Conservation (phyloP, 108 stramenopile genomes). For the Cylindrotheca fusiformis region DNA sequence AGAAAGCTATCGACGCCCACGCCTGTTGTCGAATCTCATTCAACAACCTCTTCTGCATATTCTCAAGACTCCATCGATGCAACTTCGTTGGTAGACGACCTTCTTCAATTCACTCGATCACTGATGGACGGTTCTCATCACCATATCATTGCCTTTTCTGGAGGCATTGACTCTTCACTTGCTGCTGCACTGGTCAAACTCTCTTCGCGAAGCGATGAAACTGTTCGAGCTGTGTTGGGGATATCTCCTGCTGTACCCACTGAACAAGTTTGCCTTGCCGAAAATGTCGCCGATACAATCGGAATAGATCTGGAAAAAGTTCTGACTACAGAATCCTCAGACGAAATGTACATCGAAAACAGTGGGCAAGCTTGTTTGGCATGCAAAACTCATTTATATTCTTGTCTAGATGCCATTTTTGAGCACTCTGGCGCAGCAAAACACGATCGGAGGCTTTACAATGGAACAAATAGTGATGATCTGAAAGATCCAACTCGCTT, state of each 20-base stretch:
- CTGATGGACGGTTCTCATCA: conserved; percentile 15
- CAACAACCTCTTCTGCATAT: background rate
- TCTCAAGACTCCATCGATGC: conserved; percentile 6
- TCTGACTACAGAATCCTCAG: conserved; percentile 72
- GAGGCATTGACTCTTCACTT: conserved; percentile 91
- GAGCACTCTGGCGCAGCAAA: conserved; percentile 10
- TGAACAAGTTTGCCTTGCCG: conserved; percentile 70
- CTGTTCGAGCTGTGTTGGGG: conserved; percentile 80
- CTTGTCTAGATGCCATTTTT: conserved; percentile 35
- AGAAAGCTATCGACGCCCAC: no score
- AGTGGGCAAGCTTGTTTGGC: conserved; percentile 88
- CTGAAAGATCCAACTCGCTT: conserved; percentile 81
- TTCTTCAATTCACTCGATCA: conserved; percentile 23
- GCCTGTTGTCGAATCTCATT: background rate
- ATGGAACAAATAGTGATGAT: conserved; percentile 94
- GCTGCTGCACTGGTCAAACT: conserved; percentile 74
- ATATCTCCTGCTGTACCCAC: conserved; percentile 80
- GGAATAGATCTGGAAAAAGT: conserved; percentile 67
- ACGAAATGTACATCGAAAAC: conserved; percentile 80
- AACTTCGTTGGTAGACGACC: conserved; percentile 22
- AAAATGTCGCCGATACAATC: conserved; percentile 63
- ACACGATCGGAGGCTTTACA: conserved; percentile 64
- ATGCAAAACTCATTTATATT: conserved; percentile 95
- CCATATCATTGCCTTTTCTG: conserved; percentile 87
- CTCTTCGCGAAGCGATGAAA: conserved; percentile 8